A percentile compares a stretch with the other conserved stretches of the same genome.
phyloP scores from a whole-genome alignment of 192 early-diverging fungal genomes.

The Chytriomyces sp. region DNA sequence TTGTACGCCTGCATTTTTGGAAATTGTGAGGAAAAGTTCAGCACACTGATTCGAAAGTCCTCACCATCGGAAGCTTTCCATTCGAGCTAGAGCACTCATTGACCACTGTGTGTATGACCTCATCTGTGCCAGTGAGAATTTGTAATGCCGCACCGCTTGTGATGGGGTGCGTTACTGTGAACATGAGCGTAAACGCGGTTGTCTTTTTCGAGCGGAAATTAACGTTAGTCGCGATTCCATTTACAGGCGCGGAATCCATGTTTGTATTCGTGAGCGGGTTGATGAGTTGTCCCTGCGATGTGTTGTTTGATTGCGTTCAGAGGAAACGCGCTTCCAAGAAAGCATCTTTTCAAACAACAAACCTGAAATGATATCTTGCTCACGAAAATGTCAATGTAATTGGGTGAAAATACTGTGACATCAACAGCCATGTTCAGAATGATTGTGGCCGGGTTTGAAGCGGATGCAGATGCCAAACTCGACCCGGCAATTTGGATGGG shows the following conservation, averaged over 20 bases:
- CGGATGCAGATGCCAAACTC: neutral
- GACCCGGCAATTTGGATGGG: slow-evolving; percentile 10
- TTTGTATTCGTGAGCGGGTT: slow-evolving; percentile 16
- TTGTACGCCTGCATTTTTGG: slow-evolving; percentile 10
- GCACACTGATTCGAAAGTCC: neutral
- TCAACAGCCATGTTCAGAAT: slow-evolving; percentile 19
- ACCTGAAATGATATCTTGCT: slow-evolving; percentile 8
- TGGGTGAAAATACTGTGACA: slow-evolving; percentile 27
- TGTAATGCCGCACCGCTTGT: neutral
- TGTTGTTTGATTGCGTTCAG: neutral
- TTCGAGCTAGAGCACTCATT: neutral
- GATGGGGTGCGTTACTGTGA: neutral
- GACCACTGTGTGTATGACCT: slow-evolving; percentile 8
- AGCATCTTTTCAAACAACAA: neutral
- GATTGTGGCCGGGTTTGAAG: neutral
- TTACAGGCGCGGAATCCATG: slow-evolving; percentile 6
- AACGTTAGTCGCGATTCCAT: neutral
- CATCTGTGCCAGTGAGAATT: neutral
- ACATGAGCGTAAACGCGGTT: slow-evolving; percentile 5
- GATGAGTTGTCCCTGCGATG: neutral
- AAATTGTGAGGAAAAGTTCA: neutral
- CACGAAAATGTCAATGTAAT: slow-evolving; percentile 34
- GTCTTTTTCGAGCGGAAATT: slow-evolving; percentile 12
- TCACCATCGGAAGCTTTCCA: slow-evolving; percentile 4
- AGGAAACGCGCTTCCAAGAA: neutral